Evolutionary conservation across 2,329 filamentous ascomycete genomes (phyloP).

Genomic region (Pseudogymnoascus sp.): DNA sequence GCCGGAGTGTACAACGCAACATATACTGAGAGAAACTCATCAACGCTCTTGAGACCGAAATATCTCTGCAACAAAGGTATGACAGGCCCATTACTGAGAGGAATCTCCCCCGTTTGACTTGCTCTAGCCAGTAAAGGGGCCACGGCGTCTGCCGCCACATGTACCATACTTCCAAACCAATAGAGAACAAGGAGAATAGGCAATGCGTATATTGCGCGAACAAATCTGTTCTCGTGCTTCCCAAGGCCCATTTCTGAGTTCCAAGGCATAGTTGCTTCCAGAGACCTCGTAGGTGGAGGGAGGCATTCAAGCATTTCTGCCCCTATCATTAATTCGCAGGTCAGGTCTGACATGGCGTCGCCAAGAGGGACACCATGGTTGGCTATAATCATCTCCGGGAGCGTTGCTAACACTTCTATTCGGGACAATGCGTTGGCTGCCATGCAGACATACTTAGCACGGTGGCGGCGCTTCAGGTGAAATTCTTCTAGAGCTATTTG

Average conservation of each 20-base stretch:
- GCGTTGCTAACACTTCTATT: constrained; percentile 19
- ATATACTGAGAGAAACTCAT: constrained; percentile 17
- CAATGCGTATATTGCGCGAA: constrained; percentile 20
- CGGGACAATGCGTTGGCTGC: constrained; percentile 20
- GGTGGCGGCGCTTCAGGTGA: constrained; percentile 17
- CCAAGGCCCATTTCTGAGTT: constrained; percentile 24
- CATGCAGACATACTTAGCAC: constrained; percentile 18
- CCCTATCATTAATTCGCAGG: constrained; percentile 18
- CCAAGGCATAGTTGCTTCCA: constrained; percentile 25
- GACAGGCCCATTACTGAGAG: constrained; percentile 9
- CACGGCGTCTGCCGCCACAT: not conserved
- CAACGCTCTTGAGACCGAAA: constrained; percentile 18
- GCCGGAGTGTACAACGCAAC: constrained; percentile 20
- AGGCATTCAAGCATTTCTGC: constrained; percentile 26
- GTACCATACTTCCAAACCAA: not conserved
- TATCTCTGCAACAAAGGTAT: constrained; percentile 15
- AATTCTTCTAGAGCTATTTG: constrained; percentile 12
- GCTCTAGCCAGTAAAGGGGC: not conserved
- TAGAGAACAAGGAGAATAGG: constrained; percentile 10
- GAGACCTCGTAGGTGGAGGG: constrained; percentile 21
- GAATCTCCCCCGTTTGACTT: not conserved
- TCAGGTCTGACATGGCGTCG: constrained; percentile 19
- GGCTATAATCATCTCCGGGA: constrained; percentile 17
- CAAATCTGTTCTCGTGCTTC: constrained; percentile 22
- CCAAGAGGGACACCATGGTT: constrained; percentile 19